Evolutionary conservation across 1,284 basidiomycete species (phyloP).

Genomic region (Sporisorium scitamineum): DNA sequence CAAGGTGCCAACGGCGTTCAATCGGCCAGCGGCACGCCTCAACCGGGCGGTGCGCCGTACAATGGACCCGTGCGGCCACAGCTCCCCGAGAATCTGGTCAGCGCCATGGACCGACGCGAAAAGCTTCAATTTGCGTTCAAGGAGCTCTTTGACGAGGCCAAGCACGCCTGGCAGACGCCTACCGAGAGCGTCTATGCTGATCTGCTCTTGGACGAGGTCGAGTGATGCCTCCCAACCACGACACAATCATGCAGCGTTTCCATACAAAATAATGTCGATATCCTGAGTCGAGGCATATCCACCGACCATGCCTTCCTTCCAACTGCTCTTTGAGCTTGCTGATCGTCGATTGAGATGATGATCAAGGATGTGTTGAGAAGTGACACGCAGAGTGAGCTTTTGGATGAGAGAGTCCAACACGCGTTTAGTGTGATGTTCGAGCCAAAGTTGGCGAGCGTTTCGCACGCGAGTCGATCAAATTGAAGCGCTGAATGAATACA

Average conservation of each 20-base stretch:
- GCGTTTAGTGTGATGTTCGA: conserved; percentile 1
- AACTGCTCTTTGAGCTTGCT: neutral
- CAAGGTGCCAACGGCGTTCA: conserved; percentile 34
- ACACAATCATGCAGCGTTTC: too few relatives aligned
- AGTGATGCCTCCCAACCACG: conserved; percentile 9
- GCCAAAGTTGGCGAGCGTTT: neutral
- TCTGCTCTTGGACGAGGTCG: conserved; percentile 38
- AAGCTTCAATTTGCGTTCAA: conserved; percentile 61
- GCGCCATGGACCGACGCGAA: conserved; percentile 57
- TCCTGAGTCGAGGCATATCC: neutral
- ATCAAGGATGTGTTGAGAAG: neutral
- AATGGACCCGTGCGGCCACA: conserved; percentile 59
- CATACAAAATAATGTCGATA: neutral
- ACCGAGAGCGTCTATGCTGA: conserved; percentile 56
- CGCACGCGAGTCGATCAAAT: conserved; percentile 10
- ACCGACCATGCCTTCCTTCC: neutral
- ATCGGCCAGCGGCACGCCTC: conserved; percentile 37
- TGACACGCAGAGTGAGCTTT: neutral
- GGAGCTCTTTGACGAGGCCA: conserved; percentile 59
- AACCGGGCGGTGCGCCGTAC: conserved; percentile 34
- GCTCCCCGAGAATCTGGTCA: conserved; percentile 57
- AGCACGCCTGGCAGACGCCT: conserved; percentile 56
- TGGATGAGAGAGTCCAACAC: neutral
- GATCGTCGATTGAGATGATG: neutral
- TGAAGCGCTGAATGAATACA: conserved; percentile 13